A percentile compares a stretch with the other conserved stretches of the same genome.
Conservation (phyloP, 768 basidiomycete species). For the Boletus subcaerulescens region DNA sequence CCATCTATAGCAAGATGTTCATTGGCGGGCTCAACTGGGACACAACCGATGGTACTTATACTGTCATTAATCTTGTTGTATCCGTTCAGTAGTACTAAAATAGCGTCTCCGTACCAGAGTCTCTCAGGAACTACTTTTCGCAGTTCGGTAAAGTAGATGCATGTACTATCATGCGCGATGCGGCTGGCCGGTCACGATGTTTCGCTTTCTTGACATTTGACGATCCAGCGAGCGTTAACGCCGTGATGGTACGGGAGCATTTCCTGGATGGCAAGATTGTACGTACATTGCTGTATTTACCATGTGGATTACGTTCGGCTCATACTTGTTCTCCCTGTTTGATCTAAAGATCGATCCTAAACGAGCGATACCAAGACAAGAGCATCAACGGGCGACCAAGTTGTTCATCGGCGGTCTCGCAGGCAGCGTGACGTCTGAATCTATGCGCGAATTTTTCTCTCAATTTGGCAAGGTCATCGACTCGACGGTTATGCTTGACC, state of each 20-base stretch:
- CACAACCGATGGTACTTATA: slow-evolving; percentile 90
- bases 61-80: slow-evolving; percentile 36
- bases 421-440: slow-evolving; percentile 88
- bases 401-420: slow-evolving; percentile 95
- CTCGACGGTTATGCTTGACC: slow-evolving; percentile 98
- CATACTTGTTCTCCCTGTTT: slow-evolving; percentile 16
- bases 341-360: slow-evolving; percentile 93
- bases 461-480: slow-evolving; percentile 96
- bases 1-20: slow-evolving; percentile 93
- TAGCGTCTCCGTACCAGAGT: slow-evolving; percentile 48
- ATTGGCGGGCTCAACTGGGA: slow-evolving; percentile 99
- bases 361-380: slow-evolving; percentile 94
- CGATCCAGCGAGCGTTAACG: slow-evolving; percentile 88
- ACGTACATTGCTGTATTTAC: slow-evolving; percentile 38
- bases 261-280: slow-evolving; percentile 97
- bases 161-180: slow-evolving; percentile 98
- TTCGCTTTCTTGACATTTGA: slow-evolving; percentile 98
- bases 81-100: slow-evolving; percentile 44
- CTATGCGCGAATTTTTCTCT: slow-evolving; percentile 89
- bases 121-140: slow-evolving; percentile 81
- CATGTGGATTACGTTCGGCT: slow-evolving; percentile 10
- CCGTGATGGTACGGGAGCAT: slow-evolving; percentile 94
- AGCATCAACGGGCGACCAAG: slow-evolving; percentile 90
- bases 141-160: slow-evolving; percentile 98
- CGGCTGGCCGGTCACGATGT: slow-evolving; percentile 89